phyloP scores from a whole-genome alignment of 179 eudicot genomes.

The Vitellaria paradoxa region DNA sequence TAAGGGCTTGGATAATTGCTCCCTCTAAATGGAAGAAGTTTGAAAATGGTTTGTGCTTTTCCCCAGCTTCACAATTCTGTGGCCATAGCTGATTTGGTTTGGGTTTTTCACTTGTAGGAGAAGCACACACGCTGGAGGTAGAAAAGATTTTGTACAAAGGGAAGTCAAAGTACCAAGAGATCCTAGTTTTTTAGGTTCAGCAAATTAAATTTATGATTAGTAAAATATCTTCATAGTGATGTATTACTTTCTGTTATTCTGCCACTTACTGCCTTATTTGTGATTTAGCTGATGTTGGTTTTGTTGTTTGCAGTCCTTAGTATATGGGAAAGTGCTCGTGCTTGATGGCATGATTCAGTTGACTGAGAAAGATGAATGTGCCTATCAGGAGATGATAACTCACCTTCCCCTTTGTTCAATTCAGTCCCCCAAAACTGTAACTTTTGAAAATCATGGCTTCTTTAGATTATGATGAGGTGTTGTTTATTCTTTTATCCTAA shows the following conservation, averaged over 20 bases:
- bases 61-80: neutral
- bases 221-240: neutral
- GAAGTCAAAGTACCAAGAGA: conserved; percentile 81
- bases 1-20: neutral
- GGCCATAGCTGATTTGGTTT: neutral
- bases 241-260: neutral
- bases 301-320: conserved; percentile 54
- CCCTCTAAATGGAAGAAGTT: neutral
- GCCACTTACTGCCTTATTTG: neutral
- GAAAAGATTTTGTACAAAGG: conserved; percentile 72
- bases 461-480: neutral
- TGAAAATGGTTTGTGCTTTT: neutral
- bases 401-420: conserved; percentile 99
- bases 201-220: neutral
- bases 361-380: conserved; percentile 96
- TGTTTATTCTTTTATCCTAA: neutral
- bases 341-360: conserved; percentile 95
- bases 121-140: conserved; percentile 88
- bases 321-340: conserved; percentile 91
- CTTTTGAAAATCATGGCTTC: neutral
- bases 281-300: neutral
- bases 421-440: conserved; percentile 77
- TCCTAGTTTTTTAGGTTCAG: conserved; percentile 87
- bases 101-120: conserved; percentile 48
- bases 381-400: conserved; percentile 98